phyloP scores from a whole-genome alignment of 73 alveolate species.

The Tetrahymena thermophila region DNA sequence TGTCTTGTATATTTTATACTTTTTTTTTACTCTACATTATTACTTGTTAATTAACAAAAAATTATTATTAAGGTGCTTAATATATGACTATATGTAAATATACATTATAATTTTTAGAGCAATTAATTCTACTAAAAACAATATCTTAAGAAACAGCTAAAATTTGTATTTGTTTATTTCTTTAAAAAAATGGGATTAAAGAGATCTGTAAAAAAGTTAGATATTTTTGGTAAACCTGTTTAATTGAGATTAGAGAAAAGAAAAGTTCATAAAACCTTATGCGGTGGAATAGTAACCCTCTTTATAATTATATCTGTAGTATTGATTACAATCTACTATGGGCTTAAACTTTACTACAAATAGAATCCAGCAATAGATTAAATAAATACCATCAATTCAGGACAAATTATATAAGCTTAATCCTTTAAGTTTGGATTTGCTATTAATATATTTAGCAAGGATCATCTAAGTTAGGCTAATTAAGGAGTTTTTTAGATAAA shows the following conservation, averaged over 20 bases:
- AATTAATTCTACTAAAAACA: not conserved
- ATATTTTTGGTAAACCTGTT: not conserved
- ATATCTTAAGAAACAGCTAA: not conserved
- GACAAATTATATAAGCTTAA: not conserved
- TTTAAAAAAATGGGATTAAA: not conserved
- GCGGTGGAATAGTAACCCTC: not conserved
- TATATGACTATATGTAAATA: too few relatives aligned
- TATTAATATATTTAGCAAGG: not conserved
- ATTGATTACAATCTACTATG: not conserved
- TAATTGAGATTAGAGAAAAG: not conserved
- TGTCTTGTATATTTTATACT: too few relatives aligned
- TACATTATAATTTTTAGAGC: not conserved
- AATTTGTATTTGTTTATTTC: not conserved
- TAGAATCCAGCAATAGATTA: not conserved
- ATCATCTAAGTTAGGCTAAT: not conserved
- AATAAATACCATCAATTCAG: not conserved
- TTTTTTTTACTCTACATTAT: too few relatives aligned
- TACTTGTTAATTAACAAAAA: too few relatives aligned
- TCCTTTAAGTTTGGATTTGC: not conserved
- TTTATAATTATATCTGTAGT: not conserved
- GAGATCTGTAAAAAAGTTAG: not conserved
- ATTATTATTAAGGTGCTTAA: too few relatives aligned
- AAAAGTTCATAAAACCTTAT: not conserved
- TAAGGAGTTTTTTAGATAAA: not conserved
- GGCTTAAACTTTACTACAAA: not conserved